A percentile compares a stretch with the other conserved stretches of the same genome.
phyloP scores from a whole-genome alignment of 768 basidiomycete species.

The Chiua virens region DNA sequence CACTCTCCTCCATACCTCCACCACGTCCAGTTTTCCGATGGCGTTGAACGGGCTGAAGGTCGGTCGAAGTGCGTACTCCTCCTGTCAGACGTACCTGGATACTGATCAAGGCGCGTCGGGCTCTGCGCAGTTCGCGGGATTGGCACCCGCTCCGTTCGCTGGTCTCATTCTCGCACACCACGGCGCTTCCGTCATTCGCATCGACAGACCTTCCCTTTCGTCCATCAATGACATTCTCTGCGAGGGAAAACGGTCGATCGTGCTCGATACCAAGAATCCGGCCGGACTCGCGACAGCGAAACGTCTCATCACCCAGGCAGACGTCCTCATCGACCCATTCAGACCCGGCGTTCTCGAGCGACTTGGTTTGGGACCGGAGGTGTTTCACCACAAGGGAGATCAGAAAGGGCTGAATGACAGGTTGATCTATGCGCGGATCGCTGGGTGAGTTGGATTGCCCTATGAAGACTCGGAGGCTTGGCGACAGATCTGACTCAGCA shows the following conservation, averaged over 20 bases:
- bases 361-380: conserved; percentile 72
- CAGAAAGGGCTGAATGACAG: conserved; percentile 53
- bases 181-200: conserved; percentile 72
- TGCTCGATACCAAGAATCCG: conserved; percentile 62
- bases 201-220: conserved; percentile 57
- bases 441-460: conserved; percentile 51
- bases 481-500: background rate
- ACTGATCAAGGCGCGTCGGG: background rate
- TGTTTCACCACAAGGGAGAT: conserved; percentile 56
- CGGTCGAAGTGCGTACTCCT: conserved; percentile 40
- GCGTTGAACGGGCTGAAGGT: conserved; percentile 51
- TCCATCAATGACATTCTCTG: conserved; percentile 53
- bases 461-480: background rate
- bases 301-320: conserved; percentile 63
- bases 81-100: background rate
- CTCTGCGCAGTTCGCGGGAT: conserved; percentile 59
- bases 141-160: conserved; percentile 81
- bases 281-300: conserved; percentile 56
- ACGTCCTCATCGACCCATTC: conserved; percentile 82
- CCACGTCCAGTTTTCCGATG: conserved; percentile 31
- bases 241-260: conserved; percentile 75
- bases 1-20: background rate
- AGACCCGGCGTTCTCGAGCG: conserved; percentile 81
- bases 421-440: conserved; percentile 73
- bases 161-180: conserved; percentile 78